A percentile compares a stretch with the other conserved stretches of the same genome.
Evolutionary conservation across 495 filamentous ascomycete genomes (phyloP).

Genomic region (Parmelia sp.): DNA sequence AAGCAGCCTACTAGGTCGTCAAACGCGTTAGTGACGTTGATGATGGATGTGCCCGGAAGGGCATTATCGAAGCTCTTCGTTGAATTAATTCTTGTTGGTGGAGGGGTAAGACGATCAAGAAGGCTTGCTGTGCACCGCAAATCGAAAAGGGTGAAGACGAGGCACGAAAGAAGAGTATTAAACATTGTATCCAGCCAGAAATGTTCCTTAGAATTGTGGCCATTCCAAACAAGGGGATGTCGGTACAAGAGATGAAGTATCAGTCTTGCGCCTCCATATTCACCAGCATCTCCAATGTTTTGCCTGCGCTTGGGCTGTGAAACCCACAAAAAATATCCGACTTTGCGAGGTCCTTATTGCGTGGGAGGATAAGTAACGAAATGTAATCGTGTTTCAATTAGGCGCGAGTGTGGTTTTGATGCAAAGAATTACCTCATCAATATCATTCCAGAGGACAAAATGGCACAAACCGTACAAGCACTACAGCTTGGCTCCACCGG

Average conservation of each 20-base stretch:
- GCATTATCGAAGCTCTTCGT: background rate
- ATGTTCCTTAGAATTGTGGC: too few relatives aligned
- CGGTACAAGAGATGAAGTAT: background rate
- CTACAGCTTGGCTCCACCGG: background rate
- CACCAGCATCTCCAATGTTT: background rate
- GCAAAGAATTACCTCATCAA: background rate
- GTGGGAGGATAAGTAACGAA: background rate
- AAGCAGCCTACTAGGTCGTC: background rate
- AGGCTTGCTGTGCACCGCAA: background rate
- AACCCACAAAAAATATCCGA: background rate
- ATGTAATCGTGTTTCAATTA: background rate
- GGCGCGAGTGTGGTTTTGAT: background rate
- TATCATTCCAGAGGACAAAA: background rate
- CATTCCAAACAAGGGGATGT: background rate
- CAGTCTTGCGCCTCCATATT: background rate
- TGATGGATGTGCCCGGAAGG: background rate
- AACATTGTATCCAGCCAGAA: background rate
- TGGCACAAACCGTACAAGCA: background rate
- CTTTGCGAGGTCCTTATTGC: background rate
- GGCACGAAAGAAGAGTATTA: background rate
- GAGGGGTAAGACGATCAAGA: background rate
- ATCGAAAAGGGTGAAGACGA: background rate
- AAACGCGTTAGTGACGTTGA: background rate
- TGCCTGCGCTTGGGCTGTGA: background rate
- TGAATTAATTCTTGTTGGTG: background rate